phyloP scores from a whole-genome alignment of 1,139 yeast genomes.

The Tardiomyces digboiensis region DNA sequence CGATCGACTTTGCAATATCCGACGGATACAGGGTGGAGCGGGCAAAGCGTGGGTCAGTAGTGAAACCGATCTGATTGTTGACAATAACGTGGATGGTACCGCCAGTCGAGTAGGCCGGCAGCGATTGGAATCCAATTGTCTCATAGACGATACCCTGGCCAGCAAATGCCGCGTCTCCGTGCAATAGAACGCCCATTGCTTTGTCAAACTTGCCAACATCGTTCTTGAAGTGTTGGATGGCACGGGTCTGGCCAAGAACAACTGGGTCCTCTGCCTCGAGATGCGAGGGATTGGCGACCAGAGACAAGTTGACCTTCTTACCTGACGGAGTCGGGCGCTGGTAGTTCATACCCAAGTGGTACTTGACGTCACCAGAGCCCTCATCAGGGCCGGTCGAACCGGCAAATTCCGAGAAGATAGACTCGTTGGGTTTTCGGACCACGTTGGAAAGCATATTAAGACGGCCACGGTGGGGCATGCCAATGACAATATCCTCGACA shows the following conservation, averaged over 20 bases:
- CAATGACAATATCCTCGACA: constrained; percentile 91
- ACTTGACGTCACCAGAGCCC: constrained; percentile 98
- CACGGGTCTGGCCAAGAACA: constrained; percentile 96
- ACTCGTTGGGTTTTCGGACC: constrained; percentile 97
- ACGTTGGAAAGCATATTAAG: constrained; percentile 95
- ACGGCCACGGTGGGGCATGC: constrained; percentile 99
- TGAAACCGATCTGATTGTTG: constrained; percentile 98
- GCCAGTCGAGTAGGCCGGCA: constrained; percentile 96
- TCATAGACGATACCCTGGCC: constrained; percentile 99
- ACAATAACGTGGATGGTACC: constrained; percentile 96
- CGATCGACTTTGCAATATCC: constrained; percentile 91
- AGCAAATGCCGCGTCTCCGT: constrained; percentile 99
- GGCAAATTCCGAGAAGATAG: constrained; percentile 90
- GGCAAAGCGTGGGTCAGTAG: constrained; percentile 96
- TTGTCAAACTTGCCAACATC: constrained; percentile 68
- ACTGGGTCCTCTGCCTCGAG: constrained; percentile 99
- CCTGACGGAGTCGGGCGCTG: constrained; percentile 99
- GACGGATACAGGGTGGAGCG: constrained; percentile 98
- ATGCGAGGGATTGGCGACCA: constrained; percentile 98
- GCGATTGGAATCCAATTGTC: constrained; percentile 87
- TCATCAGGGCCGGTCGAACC: constrained; percentile 75
- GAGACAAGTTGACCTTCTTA: constrained; percentile 86
- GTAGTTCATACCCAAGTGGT: constrained; percentile 99
- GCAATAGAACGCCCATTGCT: constrained; percentile 88
- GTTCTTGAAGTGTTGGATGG: constrained; percentile 84